Percentiles rank a stretch among this genome's conserved stretches.
Conservation (phyloP, 805 yeast species). For the Yamadazyma philogaea region DNA sequence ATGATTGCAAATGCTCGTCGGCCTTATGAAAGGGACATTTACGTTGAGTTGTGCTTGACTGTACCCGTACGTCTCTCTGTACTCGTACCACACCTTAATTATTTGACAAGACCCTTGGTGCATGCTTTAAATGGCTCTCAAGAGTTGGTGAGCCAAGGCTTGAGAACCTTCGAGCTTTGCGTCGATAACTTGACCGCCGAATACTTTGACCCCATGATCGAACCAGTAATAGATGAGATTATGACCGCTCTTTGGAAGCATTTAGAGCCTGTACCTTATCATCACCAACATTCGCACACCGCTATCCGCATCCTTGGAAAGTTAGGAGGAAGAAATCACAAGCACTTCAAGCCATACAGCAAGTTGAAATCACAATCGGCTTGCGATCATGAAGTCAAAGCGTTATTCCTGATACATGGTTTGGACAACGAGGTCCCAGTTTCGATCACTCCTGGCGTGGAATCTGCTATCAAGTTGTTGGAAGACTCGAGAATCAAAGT, state of each 20-base stretch:
- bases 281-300: conserved; percentile 92
- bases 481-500: conserved; percentile 61
- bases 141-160: conserved; percentile 90
- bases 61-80: conserved; percentile 95
- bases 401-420: conserved; percentile 70
- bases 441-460: conserved; percentile 78
- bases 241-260: conserved; percentile 92
- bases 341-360: conserved; percentile 72
- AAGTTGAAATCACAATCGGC: conserved; percentile 55
- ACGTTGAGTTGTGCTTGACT: conserved; percentile 90
- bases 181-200: conserved; percentile 96
- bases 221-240: conserved; percentile 92
- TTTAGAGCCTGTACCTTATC: conserved; percentile 86
- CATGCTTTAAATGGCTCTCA: conserved; percentile 86
- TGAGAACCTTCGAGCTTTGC: conserved; percentile 90
- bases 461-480: conserved; percentile 71
- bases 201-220: conserved; percentile 94
- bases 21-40: conserved; percentile 88
- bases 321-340: conserved; percentile 92
- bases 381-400: conserved; percentile 66
- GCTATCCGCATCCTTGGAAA: conserved; percentile 92
- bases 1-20: conserved; percentile 78
- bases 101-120: conserved; percentile 86
- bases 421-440: conserved; percentile 56
- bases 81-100: conserved; percentile 86